phyloP scores from a whole-genome alignment of 495 filamentous ascomycete species.

The Parathielavia hyrcaniae region DNA sequence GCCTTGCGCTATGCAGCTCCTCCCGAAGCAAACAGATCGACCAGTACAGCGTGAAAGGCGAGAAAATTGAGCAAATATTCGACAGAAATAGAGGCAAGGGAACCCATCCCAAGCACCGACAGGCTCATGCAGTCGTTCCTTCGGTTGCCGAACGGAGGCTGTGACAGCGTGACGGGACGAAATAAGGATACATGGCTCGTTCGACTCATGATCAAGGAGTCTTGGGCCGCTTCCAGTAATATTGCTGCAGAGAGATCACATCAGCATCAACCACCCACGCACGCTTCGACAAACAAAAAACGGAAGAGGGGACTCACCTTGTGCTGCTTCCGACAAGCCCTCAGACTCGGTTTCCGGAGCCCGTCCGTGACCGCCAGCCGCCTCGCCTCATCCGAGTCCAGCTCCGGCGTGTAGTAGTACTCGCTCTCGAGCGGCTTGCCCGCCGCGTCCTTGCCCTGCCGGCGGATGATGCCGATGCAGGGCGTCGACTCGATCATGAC shows the following conservation, averaged over 20 bases:
- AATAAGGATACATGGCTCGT: constrained; percentile 7
- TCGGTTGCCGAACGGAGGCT: neutral
- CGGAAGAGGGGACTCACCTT: constrained; percentile 60
- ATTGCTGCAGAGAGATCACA: constrained; percentile 57
- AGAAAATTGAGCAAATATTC: constrained; percentile 11
- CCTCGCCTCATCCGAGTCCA: constrained; percentile 71
- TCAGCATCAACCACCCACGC: constrained; percentile 19
- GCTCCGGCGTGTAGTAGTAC: constrained; percentile 94
- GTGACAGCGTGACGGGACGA: neutral
- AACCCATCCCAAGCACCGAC: constrained; percentile 3
- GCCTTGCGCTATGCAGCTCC: constrained; percentile 30
- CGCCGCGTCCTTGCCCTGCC: constrained; percentile 92
- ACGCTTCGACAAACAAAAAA: constrained; percentile 10
- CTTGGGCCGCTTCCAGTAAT: constrained; percentile 79
- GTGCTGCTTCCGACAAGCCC: constrained; percentile 86
- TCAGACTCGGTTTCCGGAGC: constrained; percentile 76
- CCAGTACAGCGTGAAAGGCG: neutral
- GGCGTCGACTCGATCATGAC: constrained; percentile 61
- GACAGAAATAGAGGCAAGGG: neutral
- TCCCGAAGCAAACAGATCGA: constrained; percentile 21
- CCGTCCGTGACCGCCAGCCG: constrained; percentile 79
- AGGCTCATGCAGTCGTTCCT: neutral
- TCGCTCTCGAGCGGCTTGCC: constrained; percentile 91
- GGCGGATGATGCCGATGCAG: constrained; percentile 79
- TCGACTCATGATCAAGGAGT: constrained; percentile 41